A percentile compares a stretch with the other conserved stretches of the same genome.
phyloP scores from a whole-genome alignment of 352 stramenopile species.

The Globisporangium carolinianum region DNA sequence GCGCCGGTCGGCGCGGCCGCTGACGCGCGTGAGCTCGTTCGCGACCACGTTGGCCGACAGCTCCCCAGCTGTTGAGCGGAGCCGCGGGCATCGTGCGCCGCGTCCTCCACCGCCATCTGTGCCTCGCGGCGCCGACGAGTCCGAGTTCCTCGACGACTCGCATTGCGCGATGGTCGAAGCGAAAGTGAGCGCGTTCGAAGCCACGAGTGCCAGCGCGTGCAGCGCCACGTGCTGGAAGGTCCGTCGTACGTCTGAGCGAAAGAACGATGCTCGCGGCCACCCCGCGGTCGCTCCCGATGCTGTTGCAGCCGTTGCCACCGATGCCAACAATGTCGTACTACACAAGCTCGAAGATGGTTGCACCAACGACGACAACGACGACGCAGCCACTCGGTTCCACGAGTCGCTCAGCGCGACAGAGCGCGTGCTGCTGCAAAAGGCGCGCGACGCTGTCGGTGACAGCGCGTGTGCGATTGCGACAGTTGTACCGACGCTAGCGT shows the following conservation, averaged over 20 bases:
- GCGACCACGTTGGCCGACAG: conserved; percentile 52
- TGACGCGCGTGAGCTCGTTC: conserved; percentile 48
- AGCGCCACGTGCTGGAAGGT: conserved; percentile 39
- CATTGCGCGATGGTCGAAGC: conserved; percentile 31
- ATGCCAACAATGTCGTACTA: background rate
- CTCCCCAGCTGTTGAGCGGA: conserved; percentile 11
- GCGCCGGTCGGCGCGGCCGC: conserved; percentile 47
- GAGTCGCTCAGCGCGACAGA: conserved; percentile 27
- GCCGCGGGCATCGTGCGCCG: conserved; percentile 15
- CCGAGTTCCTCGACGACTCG: conserved; percentile 63
- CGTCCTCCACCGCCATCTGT: conserved; percentile 25
- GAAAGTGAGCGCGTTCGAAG: conserved; percentile 36
- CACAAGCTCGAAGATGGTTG: background rate
- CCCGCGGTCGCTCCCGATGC: background rate
- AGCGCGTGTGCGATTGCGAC: conserved; percentile 62
- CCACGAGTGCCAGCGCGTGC: conserved; percentile 19
- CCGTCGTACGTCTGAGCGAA: too few species aligned
- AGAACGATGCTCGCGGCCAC: background rate
- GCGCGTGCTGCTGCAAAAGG: conserved; percentile 48
- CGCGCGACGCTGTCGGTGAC: conserved; percentile 44
- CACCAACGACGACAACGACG: background rate
- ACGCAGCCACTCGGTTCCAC: background rate
- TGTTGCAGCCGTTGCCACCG: background rate
- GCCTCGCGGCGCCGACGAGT: conserved; percentile 32
- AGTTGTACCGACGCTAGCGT: conserved; percentile 49